phyloP scores from a whole-genome alignment of 768 basidiomycete species.

The Suillus occidentalis region DNA sequence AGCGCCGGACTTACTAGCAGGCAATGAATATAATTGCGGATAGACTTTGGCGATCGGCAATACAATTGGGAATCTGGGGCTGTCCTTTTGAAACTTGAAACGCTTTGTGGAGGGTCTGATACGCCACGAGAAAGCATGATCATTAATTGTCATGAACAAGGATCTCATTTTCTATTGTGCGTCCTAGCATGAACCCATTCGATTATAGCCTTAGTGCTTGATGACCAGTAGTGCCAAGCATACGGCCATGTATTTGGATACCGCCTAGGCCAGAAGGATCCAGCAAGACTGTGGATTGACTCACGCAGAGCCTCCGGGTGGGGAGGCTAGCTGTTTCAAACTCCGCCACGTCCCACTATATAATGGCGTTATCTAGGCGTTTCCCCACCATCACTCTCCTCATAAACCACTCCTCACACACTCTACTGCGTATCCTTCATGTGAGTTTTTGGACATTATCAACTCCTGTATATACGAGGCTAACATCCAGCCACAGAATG shows the following conservation, averaged over 20 bases:
- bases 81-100: too few relatives aligned
- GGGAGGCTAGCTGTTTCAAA: background rate
- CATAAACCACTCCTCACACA: background rate
- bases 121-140: too few relatives aligned
- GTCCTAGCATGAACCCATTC: background rate
- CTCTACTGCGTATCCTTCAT: background rate
- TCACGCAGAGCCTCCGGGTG: background rate
- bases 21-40: too few relatives aligned
- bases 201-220: background rate
- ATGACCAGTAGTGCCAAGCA: background rate
- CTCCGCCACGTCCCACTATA: conserved; percentile 1
- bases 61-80: too few relatives aligned
- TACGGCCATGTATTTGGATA: background rate
- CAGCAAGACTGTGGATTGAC: background rate
- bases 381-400: background rate
- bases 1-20: too few relatives aligned
- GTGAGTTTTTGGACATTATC: background rate
- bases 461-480: background rate
- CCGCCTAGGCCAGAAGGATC: background rate
- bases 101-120: too few relatives aligned
- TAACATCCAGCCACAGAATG: conserved; percentile 42
- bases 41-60: too few relatives aligned
- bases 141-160: background rate
- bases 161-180: background rate
- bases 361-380: background rate